phyloP scores from a whole-genome alignment of 2,329 filamentous ascomycete species.

The Sclerotiophoma versabilis region DNA sequence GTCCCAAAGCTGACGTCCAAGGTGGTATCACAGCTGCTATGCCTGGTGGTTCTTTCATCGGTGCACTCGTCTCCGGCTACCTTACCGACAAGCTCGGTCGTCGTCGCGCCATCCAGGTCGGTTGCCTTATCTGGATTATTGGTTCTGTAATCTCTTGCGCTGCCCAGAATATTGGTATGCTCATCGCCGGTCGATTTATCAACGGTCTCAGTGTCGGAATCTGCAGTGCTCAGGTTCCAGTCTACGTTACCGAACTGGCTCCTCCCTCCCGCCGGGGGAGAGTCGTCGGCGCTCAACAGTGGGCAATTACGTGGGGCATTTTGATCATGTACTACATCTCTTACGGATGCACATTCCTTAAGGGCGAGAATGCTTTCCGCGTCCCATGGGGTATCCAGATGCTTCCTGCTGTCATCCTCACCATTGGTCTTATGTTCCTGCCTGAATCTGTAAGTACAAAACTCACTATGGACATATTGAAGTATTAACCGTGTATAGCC shows the following conservation, averaged over 20 bases:
- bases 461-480: too few relatives aligned
- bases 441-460: too few relatives aligned
- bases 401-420: slow-evolving; percentile 46
- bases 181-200: slow-evolving; percentile 74
- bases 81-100: slow-evolving; percentile 65
- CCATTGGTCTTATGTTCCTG: slow-evolving; percentile 60
- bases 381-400: slow-evolving; percentile 50
- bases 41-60: slow-evolving; percentile 74
- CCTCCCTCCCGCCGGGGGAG: slow-evolving; percentile 65
- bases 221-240: slow-evolving; percentile 71
- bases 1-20: slow-evolving; percentile 63
- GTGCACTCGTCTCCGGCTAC: slow-evolving; percentile 66
- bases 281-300: slow-evolving; percentile 75
- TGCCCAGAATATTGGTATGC: slow-evolving; percentile 71
- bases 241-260: slow-evolving; percentile 72
- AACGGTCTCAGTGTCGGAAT: slow-evolving; percentile 78
- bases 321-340: slow-evolving; percentile 48
- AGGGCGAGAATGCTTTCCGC: slow-evolving; percentile 45
- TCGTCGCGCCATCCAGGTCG: slow-evolving; percentile 61
- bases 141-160: slow-evolving; percentile 70
- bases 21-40: slow-evolving; percentile 75
- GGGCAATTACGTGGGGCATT: slow-evolving; percentile 73
- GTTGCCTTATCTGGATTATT: slow-evolving; percentile 61
- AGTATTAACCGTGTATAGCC: too few relatives aligned
- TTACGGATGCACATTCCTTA: slow-evolving; percentile 47